phyloP scores from a whole-genome alignment of 805 yeast species.

The Kluyveromyces dobzhanskii region DNA sequence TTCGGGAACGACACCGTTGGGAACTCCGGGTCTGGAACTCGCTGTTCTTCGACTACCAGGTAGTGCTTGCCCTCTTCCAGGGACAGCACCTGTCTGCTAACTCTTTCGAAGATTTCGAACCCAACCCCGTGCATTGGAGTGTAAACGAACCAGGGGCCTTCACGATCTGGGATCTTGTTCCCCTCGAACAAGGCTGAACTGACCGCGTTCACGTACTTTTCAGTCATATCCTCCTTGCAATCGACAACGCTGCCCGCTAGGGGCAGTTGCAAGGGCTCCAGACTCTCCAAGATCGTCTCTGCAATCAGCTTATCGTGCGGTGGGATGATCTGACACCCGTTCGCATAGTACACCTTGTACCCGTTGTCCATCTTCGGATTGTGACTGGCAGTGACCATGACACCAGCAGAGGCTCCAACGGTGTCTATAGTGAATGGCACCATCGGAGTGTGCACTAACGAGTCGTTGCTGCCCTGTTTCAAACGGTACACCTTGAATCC shows the following conservation, averaged over 20 bases:
- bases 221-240: slow-evolving; percentile 36
- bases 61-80: slow-evolving; percentile 31
- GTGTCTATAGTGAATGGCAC: slow-evolving; percentile 81
- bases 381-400: slow-evolving; percentile 90
- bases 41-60: slow-evolving; percentile 52
- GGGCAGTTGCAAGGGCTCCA: slow-evolving; percentile 42
- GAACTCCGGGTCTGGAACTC: slow-evolving; percentile 73
- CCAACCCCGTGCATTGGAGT: slow-evolving; percentile 99
- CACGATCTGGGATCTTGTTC: background rate
- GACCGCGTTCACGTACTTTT: slow-evolving; percentile 34
- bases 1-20: slow-evolving; percentile 86
- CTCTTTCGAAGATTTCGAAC: slow-evolving; percentile 42
- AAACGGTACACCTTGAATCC: slow-evolving; percentile 67
- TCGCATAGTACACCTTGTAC: slow-evolving; percentile 85
- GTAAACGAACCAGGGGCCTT: slow-evolving; percentile 49
- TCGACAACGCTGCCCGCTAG: slow-evolving; percentile 11
- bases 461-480: slow-evolving; percentile 17
- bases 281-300: slow-evolving; percentile 45
- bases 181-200: slow-evolving; percentile 27
- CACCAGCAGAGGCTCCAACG: slow-evolving; percentile 63
- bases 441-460: slow-evolving; percentile 71
- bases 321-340: slow-evolving; percentile 93
- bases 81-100: slow-evolving; percentile 23
- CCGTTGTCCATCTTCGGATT: slow-evolving; percentile 86
- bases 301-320: slow-evolving; percentile 82